These are phyloP conservation scores for Penicillium maclennaniae DNA, from an alignment of 495 filamentous ascomycete species.

Conservation along the genomic window DNA sequence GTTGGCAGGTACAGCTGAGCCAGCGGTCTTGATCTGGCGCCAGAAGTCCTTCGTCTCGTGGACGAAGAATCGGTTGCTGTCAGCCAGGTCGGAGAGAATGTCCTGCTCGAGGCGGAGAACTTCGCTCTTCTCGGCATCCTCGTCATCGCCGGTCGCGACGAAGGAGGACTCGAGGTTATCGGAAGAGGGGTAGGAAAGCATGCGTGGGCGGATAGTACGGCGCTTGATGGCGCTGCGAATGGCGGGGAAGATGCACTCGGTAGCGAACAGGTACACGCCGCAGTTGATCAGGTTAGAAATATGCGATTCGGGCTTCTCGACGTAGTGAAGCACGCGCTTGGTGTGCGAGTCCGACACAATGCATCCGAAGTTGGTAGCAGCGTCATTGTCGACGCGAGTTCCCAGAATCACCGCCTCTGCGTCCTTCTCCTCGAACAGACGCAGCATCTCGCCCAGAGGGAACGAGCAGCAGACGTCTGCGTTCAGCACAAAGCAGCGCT, in stretches of 20 bases:
- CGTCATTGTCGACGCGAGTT: slow-evolving; percentile 86
- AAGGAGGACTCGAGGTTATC: slow-evolving; percentile 86
- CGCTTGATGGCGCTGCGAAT: slow-evolving; percentile 96
- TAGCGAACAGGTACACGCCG: slow-evolving; percentile 95
- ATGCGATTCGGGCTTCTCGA: slow-evolving; percentile 98
- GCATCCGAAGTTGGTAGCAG: slow-evolving; percentile 94
- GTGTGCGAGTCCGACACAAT: slow-evolving; percentile 95
- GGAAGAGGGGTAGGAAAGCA: slow-evolving; percentile 90
- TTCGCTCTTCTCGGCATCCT: slow-evolving; percentile 74
- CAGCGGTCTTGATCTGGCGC: slow-evolving; percentile 99
- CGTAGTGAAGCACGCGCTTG: slow-evolving; percentile 95
- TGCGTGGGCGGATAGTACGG: slow-evolving; percentile 82
- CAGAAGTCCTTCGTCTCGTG: slow-evolving; percentile 99
- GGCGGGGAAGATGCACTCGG: slow-evolving; percentile 93
- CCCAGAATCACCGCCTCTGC: slow-evolving; percentile 97
- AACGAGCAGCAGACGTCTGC: slow-evolving; percentile 99
- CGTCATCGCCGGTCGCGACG: slow-evolving; percentile 62
- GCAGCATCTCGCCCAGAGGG: slow-evolving; percentile 91
- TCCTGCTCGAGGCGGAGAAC: slow-evolving; percentile 96
- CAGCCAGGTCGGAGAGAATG: slow-evolving; percentile 91
- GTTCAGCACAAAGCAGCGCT: slow-evolving; percentile 95
- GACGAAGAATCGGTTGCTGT: slow-evolving; percentile 97
- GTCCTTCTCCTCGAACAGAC: slow-evolving; percentile 88
- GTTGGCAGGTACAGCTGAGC: slow-evolving; percentile 95
- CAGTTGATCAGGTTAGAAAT: slow-evolving; percentile 99